Evolutionary conservation across 768 basidiomycete species (phyloP).

Genomic region (Sporobolomyces pararoseus): DNA sequence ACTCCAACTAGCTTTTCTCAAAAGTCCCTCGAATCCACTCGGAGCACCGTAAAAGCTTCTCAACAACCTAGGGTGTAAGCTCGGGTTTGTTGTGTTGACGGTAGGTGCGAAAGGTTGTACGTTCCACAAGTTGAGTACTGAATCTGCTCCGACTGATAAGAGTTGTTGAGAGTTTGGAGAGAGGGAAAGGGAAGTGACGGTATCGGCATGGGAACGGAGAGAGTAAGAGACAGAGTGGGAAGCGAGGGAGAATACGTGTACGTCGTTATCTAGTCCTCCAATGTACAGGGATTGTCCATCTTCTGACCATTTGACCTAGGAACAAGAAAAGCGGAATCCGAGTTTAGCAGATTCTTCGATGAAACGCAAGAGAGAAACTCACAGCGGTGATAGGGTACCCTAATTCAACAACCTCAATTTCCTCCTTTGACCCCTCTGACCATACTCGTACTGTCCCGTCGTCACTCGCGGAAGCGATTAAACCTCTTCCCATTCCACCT

Average conservation of each 20-base stretch:
- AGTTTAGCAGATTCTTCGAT: too few relatives aligned
- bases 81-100: conserved; percentile 72
- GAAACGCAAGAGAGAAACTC: background rate
- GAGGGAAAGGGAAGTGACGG: conserved; percentile 84
- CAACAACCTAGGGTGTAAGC: conserved; percentile 44
- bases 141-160: conserved; percentile 85
- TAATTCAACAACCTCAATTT: conserved; percentile 68
- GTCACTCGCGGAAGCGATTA: conserved; percentile 82
- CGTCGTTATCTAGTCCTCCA: conserved; percentile 92
- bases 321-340: background rate
- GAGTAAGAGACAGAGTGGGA: conserved; percentile 66
- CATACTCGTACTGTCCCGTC: conserved; percentile 88
- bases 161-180: conserved; percentile 84
- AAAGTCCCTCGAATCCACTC: conserved; percentile 85
- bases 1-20: conserved; percentile 76
- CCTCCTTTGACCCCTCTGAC: conserved; percentile 74
- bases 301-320: conserved; percentile 62
- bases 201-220: conserved; percentile 81
- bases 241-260: conserved; percentile 61
- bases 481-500: conserved; percentile 74
- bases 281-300: conserved; percentile 86
- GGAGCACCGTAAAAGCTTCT: conserved; percentile 63
- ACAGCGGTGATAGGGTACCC: conserved; percentile 85
- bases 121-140: conserved; percentile 83
- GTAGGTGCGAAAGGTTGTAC: conserved; percentile 88